Conservation (phyloP, 495 filamentous ascomycete genomes). For the Rostrohypoxylon terebratum region DNA sequence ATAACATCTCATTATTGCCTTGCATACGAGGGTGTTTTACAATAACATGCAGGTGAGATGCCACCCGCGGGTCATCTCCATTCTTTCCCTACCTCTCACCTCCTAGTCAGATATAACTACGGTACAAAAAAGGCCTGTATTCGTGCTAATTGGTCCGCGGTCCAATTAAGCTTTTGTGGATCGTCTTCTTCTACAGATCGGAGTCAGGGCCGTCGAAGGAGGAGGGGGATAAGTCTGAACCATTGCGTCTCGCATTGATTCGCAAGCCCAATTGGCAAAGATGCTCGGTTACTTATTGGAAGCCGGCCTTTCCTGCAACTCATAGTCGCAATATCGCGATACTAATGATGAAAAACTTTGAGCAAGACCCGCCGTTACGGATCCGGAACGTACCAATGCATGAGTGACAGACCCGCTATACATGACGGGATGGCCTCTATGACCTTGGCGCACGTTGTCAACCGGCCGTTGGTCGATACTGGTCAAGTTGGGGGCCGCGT, state of each 20-base stretch:
- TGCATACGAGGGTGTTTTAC: constrained; percentile 20
- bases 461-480: constrained; percentile 35
- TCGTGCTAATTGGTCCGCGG: constrained; percentile 35
- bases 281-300: constrained; percentile 11
- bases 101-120: constrained; percentile 6
- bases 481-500: constrained; percentile 43
- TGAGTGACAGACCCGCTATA: constrained; percentile 42
- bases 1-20: constrained; percentile 12
- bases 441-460: constrained; percentile 44
- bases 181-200: constrained; percentile 34
- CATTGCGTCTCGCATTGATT: constrained; percentile 21
- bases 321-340: constrained; percentile 20
- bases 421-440: constrained; percentile 32
- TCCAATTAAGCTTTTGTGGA: constrained; percentile 53
- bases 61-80: constrained; percentile 16
- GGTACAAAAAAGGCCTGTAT: constrained; percentile 16
- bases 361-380: constrained; percentile 43
- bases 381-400: constrained; percentile 46
- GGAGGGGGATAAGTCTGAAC: constrained; percentile 19
- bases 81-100: constrained; percentile 25
- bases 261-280: constrained; percentile 14
- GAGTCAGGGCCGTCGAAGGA: constrained; percentile 26
- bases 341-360: constrained; percentile 21
- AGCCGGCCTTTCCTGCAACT: constrained; percentile 14
- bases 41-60: constrained; percentile 27